Evolutionary conservation across 1,284 basidiomycete species (phyloP).

Genomic region (Ustanciosporium gigantosporum): DNA sequence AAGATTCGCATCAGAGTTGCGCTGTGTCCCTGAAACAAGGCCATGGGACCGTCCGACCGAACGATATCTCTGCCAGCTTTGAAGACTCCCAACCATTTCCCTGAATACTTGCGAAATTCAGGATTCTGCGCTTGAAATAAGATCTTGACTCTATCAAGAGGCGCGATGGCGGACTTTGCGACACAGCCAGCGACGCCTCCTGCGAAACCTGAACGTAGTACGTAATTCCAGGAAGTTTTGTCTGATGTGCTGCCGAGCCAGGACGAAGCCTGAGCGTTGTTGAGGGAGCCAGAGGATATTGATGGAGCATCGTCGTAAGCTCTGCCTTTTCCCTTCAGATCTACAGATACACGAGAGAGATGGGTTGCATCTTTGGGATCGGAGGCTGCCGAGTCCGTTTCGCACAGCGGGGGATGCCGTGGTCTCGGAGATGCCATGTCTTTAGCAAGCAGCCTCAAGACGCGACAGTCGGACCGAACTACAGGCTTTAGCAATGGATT

Average conservation of each 20-base stretch:
- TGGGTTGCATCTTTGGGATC: constrained; percentile 11
- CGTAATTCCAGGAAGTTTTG: constrained; percentile 73
- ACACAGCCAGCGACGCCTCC: constrained; percentile 92
- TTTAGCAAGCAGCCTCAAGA: no score
- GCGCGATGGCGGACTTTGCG: constrained; percentile 95
- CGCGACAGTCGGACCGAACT: no score
- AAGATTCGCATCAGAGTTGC: constrained; percentile 78
- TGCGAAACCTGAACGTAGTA: constrained; percentile 79
- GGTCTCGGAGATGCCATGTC: constrained; percentile 25
- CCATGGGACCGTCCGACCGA: constrained; percentile 71
- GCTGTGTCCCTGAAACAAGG: constrained; percentile 92
- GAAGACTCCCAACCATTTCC: constrained; percentile 82
- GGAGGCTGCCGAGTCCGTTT: constrained; percentile 32
- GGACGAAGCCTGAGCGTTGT: constrained; percentile 2
- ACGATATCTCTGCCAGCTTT: constrained; percentile 82
- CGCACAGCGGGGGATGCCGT: constrained; percentile 37
- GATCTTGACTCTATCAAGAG: constrained; percentile 97
- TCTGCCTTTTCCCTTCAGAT: constrained; percentile 24
- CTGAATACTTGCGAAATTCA: constrained; percentile 87
- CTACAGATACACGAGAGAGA: background rate
- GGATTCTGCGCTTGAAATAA: constrained; percentile 96
- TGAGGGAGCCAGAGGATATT: constrained; percentile 5
- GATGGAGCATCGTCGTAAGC: constrained; percentile 15
- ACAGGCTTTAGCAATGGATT: no score
- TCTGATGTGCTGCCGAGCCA: constrained; percentile 61